Percentiles rank a stretch among this genome's conserved stretches.
Evolutionary conservation across 495 filamentous ascomycete genomes (phyloP).

Genomic region (Penicillium diatomitis): DNA sequence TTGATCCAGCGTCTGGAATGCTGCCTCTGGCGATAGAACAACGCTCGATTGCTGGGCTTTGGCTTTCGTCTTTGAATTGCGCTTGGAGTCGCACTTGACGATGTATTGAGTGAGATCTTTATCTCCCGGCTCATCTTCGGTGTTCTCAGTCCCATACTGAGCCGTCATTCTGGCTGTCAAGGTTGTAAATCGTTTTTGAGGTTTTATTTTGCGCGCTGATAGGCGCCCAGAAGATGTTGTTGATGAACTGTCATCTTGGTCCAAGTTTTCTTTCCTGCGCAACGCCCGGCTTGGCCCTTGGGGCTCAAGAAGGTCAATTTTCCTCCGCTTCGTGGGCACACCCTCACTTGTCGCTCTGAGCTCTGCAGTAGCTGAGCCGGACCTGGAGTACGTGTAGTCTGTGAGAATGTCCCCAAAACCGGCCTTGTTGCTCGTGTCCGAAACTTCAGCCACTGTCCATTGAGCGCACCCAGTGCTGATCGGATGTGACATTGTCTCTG

Average conservation of each 20-base stretch:
- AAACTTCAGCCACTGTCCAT: not conserved
- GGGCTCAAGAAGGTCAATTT: constrained; percentile 32
- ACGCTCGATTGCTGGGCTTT: constrained; percentile 29
- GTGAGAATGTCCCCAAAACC: constrained; percentile 23
- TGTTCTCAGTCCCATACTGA: constrained; percentile 42
- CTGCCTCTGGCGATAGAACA: constrained; percentile 65
- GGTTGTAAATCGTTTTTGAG: constrained; percentile 66
- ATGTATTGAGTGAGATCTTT: constrained; percentile 16
- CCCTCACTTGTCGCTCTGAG: constrained; percentile 2
- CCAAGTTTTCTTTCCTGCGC: constrained; percentile 5
- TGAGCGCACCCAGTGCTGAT: constrained; percentile 7
- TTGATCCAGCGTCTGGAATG: constrained; percentile 53
- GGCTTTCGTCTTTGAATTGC: constrained; percentile 18
- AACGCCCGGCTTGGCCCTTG: constrained; percentile 6
- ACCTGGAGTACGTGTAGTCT: constrained; percentile 27
- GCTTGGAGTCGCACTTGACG: constrained; percentile 13
- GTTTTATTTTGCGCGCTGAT: constrained; percentile 39
- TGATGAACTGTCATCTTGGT: constrained; percentile 5
- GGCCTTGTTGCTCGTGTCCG: not conserved
- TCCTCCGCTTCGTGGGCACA: constrained; percentile 33
- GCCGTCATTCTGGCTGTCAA: constrained; percentile 79
- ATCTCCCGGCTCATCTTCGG: constrained; percentile 3
- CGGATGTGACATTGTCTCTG: constrained; percentile 6
- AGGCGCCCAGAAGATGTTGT: constrained; percentile 3
- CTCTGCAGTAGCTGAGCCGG: constrained; percentile 4